Conservation (phyloP, 257 asterid genomes). For the Solanum verrucosum region DNA sequence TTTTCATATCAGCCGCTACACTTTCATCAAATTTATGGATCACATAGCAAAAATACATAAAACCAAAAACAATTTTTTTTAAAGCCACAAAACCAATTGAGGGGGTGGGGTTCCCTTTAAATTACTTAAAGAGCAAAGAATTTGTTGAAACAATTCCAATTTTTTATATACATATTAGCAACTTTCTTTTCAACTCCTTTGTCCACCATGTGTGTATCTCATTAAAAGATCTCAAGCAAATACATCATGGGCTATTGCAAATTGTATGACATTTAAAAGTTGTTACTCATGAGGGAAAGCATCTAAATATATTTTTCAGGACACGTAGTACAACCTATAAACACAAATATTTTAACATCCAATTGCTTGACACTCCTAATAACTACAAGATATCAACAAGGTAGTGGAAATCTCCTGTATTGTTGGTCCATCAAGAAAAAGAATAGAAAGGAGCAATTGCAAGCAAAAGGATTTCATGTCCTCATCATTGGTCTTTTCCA, state of each 20-base stretch:
- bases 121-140: not conserved
- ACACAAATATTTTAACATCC: not conserved
- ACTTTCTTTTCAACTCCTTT: not conserved
- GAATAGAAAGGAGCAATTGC: not conserved
- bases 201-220: not conserved
- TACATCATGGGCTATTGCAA: not conserved
- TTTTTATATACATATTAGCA: not conserved
- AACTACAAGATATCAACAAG: not conserved
- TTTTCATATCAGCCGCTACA: not conserved
- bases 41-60: not conserved
- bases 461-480: not conserved
- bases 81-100: not conserved
- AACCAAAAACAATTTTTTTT: not conserved
- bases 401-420: not conserved
- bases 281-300: not conserved
- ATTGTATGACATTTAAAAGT: not conserved
- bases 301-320: not conserved
- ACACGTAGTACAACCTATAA: not conserved
- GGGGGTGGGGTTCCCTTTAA: not conserved
- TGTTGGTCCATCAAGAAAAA: not conserved
- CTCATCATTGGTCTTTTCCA: constrained; percentile 10
- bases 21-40: not conserved
- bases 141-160: not conserved
- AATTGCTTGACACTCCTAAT: not conserved
- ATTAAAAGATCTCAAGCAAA: not conserved